phyloP scores from a whole-genome alignment of 208 protist genomes.

The Crithidia thermophila region DNA sequence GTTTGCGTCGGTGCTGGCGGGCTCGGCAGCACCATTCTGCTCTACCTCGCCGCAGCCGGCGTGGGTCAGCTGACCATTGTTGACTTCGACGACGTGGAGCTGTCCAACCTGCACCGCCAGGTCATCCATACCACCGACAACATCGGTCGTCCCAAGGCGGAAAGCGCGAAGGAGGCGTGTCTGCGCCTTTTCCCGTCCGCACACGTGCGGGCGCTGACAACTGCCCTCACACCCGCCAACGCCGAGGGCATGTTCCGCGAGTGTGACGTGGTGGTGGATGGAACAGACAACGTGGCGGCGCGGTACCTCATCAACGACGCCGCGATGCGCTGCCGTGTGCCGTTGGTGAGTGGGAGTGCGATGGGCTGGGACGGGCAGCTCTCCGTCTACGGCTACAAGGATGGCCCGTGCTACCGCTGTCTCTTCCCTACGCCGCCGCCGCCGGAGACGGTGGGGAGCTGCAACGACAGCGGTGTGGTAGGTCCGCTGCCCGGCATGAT shows the following conservation, averaged over 20 bases:
- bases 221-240: conserved; percentile 66
- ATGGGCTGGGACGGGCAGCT: conserved; percentile 96
- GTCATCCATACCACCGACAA: conserved; percentile 84
- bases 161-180: conserved; percentile 75
- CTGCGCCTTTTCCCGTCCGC: conserved; percentile 67
- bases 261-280: conserved; percentile 93
- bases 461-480: conserved; percentile 93
- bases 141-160: conserved; percentile 79
- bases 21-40: conserved; percentile 90
- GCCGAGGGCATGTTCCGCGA: conserved; percentile 62
- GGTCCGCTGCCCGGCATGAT: conserved; percentile 95
- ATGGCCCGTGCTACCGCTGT: conserved; percentile 94
- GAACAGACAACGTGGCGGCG: conserved; percentile 93
- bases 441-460: conserved; percentile 81
- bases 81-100: conserved; percentile 94
- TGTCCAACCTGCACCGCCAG: conserved; percentile 95
- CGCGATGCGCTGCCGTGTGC: conserved; percentile 78
- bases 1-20: conserved; percentile 95
- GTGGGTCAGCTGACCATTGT: conserved; percentile 90
- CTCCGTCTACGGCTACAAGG: conserved; percentile 81
- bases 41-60: conserved; percentile 95
- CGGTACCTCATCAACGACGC: conserved; percentile 96
- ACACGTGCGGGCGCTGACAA: conserved; percentile 35
- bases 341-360: conserved; percentile 95
- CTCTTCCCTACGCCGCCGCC: conserved; percentile 92